These are phyloP conservation scores for Tritrichomonas foetus DNA, from an alignment of 208 protist genomes.

Conservation along the genomic window DNA sequence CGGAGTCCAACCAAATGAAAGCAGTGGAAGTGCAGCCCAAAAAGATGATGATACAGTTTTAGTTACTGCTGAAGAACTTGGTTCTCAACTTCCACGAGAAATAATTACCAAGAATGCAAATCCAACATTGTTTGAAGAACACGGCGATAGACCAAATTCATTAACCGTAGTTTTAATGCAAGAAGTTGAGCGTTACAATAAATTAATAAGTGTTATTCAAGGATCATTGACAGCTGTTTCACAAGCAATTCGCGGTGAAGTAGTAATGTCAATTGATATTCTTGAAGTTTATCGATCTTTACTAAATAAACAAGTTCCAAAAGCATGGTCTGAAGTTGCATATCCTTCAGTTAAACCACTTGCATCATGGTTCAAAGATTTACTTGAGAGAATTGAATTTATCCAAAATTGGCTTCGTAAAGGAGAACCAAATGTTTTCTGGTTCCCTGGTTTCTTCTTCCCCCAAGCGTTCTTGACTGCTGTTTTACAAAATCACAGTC, in stretches of 20 bases:
- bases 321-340: slow-evolving; percentile 69
- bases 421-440: slow-evolving; percentile 80
- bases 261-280: slow-evolving; percentile 82
- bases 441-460: slow-evolving; percentile 92
- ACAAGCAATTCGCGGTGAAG: slow-evolving; percentile 86
- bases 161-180: not conserved
- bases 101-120: not conserved
- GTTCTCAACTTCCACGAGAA: slow-evolving; percentile 50
- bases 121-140: not conserved
- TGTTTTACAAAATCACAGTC: slow-evolving; percentile 79
- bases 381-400: slow-evolving; percentile 78
- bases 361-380: slow-evolving; percentile 85
- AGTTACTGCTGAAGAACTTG: slow-evolving; percentile 76
- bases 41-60: slow-evolving; percentile 78
- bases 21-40: slow-evolving; percentile 43
- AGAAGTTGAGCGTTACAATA: not conserved
- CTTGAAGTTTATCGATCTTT: slow-evolving; percentile 86
- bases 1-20: slow-evolving; percentile 74
- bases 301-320: slow-evolving; percentile 82
- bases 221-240: slow-evolving; percentile 66
- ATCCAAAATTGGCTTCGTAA: slow-evolving; percentile 79
- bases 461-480: slow-evolving; percentile 96
- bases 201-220: not conserved
- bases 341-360: slow-evolving; percentile 94
- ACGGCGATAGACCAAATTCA: not conserved